phyloP scores from a whole-genome alignment of 495 filamentous ascomycete genomes.

The Talaromyces adpressus region DNA sequence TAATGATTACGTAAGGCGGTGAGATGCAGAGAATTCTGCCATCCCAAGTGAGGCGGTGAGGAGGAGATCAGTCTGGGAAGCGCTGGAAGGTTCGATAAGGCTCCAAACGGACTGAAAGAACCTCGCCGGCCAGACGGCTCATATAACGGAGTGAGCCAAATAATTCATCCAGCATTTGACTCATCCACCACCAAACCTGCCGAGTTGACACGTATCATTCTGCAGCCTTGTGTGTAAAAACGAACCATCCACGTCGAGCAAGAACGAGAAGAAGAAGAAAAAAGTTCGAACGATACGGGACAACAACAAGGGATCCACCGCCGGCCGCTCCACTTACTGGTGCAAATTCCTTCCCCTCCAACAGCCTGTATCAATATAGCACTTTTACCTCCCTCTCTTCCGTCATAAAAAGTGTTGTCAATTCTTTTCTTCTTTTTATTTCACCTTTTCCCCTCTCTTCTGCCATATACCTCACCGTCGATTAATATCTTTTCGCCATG shows the following conservation, averaged over 20 bases:
- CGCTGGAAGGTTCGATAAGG: constrained; percentile 7
- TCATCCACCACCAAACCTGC: neutral
- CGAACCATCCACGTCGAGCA: neutral
- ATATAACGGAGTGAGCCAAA: neutral
- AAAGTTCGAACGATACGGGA: neutral
- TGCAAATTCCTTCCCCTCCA: constrained; percentile 7
- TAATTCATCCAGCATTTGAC: neutral
- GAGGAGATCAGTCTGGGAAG: neutral
- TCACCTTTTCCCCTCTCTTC: constrained; percentile 11
- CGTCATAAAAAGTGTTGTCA: neutral
- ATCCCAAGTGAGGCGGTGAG: constrained; percentile 1
- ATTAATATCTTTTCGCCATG: constrained; percentile 37
- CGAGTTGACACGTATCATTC: neutral
- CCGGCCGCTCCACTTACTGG: neutral
- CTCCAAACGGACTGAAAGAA: neutral
- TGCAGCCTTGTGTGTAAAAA: neutral
- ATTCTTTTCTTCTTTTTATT: neutral
- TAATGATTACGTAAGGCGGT: constrained; percentile 7
- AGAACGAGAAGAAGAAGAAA: neutral
- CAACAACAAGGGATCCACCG: neutral
- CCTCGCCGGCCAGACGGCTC: neutral
- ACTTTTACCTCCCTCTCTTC: neutral
- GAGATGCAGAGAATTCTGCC: constrained; percentile 2
- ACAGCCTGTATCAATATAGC: neutral
- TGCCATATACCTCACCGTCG: constrained; percentile 1